Base-by-base conservation (phyloP, 2,329 filamentous ascomycete species). In the Phyllosticta citrichinensis region DNA sequence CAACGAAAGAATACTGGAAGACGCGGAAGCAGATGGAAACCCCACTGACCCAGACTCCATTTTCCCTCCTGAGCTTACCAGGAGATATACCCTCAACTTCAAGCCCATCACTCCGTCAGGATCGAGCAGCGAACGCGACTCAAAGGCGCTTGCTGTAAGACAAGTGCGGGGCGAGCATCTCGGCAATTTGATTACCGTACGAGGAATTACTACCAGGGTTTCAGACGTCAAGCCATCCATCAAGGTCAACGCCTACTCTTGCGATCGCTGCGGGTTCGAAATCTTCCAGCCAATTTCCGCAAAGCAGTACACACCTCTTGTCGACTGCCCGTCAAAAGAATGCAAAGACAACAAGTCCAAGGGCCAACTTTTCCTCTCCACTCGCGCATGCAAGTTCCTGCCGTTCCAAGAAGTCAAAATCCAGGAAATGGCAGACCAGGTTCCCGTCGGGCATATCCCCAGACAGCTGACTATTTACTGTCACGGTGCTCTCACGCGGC, bases 401-500 rank as follows among this genome's bases (percentile, higher is more conserved):
- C 91, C 94, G 3, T 99, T 99, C 79, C 94, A 99, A 75, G 94
- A 99, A 75, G 86, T 97, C 75, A 97, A 97, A 78, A 91, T 99
- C 61, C 94, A 99, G 75, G 94, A 99, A 73, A 90, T 97, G 85
- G 91, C 94, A n/a, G 94, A 99, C 73, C 94, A 99, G 74, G 94
- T 99, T 0, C 94, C 94, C 8, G 95, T 99, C 65, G 94, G 94
- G 57, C 94, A 99, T 72, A 99, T 99, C 68, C 94, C 94, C 33
- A 85, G 94, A 62, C 91, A 91, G 62, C 78, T 99, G 64, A 97
- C 93, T 0, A 79, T 99, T 22, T 84, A 96, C 68, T 96, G 91
- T 74, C 88, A 95, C 70, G 94, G 94, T 63, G 89, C 85, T 63
- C 81, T 96, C 12, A 91, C 93, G 30, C 83, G 94, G 62, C 86